Evolutionary conservation across 164 flowering plant species (phyloP).

Genomic region (Liriodendron chinense): DNA sequence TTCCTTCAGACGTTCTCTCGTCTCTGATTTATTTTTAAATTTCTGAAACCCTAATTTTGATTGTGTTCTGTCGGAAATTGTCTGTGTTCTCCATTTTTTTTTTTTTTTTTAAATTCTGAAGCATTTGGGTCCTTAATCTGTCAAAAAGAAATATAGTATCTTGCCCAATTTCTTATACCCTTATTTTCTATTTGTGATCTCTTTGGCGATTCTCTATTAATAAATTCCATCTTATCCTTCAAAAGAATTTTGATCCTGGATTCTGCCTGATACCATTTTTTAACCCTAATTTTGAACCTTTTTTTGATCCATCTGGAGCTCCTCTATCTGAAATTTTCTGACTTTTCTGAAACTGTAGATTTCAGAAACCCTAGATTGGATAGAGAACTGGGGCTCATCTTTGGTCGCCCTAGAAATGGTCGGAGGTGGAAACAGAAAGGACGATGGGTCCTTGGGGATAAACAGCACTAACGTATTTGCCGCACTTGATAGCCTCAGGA

Average conservation of each 20-base stretch:
- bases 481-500: slow-evolving; percentile 50
- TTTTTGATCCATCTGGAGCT: neutral
- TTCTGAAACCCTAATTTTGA: neutral
- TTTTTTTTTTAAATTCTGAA: neutral
- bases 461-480: slow-evolving; percentile 59
- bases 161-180: neutral
- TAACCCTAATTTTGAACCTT: neutral
- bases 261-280: neutral
- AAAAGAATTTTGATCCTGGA: neutral
- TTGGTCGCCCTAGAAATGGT: slow-evolving; percentile 31
- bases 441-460: slow-evolving; percentile 38
- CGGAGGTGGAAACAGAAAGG: slow-evolving; percentile 59
- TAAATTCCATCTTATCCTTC: neutral
- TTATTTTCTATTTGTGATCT: neutral
- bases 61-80: neutral
- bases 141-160: neutral
- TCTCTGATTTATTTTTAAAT: neutral
- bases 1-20: neutral
- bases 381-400: slow-evolving; percentile 10
- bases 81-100: neutral
- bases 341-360: neutral
- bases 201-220: neutral
- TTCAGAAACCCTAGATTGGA: neutral
- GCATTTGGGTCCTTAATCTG: neutral
- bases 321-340: neutral